These are phyloP conservation scores for Conoideocrella luteorostrata DNA, from an alignment of 2,329 filamentous ascomycete species.

Conservation along the genomic window DNA sequence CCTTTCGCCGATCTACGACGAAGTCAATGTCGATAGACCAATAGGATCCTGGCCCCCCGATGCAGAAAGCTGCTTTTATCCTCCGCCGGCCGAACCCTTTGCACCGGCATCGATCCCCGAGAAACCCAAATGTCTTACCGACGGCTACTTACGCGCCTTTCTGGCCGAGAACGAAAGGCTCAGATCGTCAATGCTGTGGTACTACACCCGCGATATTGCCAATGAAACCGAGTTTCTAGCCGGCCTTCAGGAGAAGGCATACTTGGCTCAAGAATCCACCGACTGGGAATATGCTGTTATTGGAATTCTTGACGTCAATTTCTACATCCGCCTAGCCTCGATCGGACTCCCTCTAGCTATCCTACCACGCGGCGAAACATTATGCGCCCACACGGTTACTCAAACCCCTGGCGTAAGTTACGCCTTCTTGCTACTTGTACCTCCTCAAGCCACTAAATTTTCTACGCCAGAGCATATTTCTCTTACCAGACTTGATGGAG, in stretches of 20 bases:
- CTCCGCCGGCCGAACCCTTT: constrained; percentile 8
- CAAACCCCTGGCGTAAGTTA: constrained; percentile 22
- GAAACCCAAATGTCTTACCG: constrained; percentile 1
- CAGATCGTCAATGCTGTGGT: constrained; percentile 32
- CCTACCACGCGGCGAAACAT: constrained; percentile 37
- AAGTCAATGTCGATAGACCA: not conserved
- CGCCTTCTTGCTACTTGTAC: constrained; percentile 1
- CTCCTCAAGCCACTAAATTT: too few relatives aligned
- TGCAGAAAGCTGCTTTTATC: constrained; percentile 2
- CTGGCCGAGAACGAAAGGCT: constrained; percentile 24
- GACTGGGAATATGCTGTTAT: constrained; percentile 41
- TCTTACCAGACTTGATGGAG: constrained; percentile 31
- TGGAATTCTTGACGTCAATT: constrained; percentile 35
- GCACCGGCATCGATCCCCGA: constrained; percentile 11
- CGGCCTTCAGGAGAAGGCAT: constrained; percentile 34
- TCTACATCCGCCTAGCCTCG: constrained; percentile 35
- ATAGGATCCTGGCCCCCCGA: not conserved
- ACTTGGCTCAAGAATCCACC: constrained; percentile 32
- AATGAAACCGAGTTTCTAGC: constrained; percentile 33
- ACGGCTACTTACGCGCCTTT: constrained; percentile 17
- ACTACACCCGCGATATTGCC: constrained; percentile 34
- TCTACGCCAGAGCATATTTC: constrained; percentile 28
- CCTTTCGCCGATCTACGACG: not conserved
- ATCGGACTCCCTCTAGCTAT: constrained; percentile 33
- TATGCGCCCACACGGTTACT: constrained; percentile 38